Base-by-base conservation (phyloP, 1,284 basidiomycete genomes). In the Pseudozyma tsukubaensis region DNA sequence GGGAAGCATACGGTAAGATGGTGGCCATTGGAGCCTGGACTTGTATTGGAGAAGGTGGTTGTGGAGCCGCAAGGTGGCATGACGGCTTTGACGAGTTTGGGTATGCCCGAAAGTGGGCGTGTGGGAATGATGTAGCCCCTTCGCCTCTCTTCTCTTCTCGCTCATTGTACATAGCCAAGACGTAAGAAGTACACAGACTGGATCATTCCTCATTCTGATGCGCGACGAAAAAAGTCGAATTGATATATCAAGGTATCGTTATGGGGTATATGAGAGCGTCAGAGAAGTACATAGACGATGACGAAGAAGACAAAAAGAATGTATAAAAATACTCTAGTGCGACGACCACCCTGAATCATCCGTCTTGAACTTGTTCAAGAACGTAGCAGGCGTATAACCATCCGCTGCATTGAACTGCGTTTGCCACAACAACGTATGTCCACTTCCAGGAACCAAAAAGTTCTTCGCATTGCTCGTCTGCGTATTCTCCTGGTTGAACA, bases 351-450 rank as follows among this genome's bases (percentile, higher is more conserved):
- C 21, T 1, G 53, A 39, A 64, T 64, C 61, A 19, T 64, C 61
- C 8, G 57, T 70, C 47, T 57, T 70, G 40, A 70, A 64, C 53
- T 70, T 60, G 60, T 60, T 64, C 60, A 70, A 53, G 12, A 59
- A 70, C 11, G 49, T 60, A 8, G 58, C 60, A 47, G 52, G 49
- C 4, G 57, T 63, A 24, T 56, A 60, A 1, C 61, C 60, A 47
- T 70, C 61, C 2, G 57, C 57, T 0, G 67, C 67, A 43, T 50
- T 64, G 44, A 60, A 60, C 45, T 64, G 57, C 1, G 67, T 63
- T 1, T 44, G 53, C 14, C 54, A 63, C 32, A 70, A 16, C 49
- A 64, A 8, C 13, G 35, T 49, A 18, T 70, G 67, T 1, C 54
- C 58, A 36, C 53, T 60, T 3, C 61, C 61, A 21, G 40, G 50